Percentiles rank a stretch among this genome's conserved stretches.
phyloP scores from a whole-genome alignment of 345 rosid genomes.

The Ceriops tagal region DNA sequence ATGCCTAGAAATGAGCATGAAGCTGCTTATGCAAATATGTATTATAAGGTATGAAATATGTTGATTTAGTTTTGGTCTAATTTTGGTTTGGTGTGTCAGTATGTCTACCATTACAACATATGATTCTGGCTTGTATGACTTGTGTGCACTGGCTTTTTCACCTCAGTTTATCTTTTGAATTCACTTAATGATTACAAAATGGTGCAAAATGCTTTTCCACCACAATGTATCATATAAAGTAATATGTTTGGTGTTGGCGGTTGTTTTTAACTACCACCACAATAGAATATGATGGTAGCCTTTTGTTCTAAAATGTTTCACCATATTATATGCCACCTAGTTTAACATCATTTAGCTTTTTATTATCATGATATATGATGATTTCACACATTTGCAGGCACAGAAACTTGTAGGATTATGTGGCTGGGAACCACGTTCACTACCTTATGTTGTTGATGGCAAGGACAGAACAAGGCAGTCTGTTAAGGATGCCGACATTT shows the following conservation, averaged over 20 bases:
- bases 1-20: slow-evolving; percentile 37
- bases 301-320: too few relatives aligned
- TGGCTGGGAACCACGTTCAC: slow-evolving; percentile 89
- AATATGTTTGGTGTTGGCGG: too few relatives aligned
- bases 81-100: too few relatives aligned
- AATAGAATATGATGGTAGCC: too few relatives aligned
- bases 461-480: slow-evolving; percentile 38
- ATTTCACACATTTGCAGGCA: slow-evolving; percentile 53
- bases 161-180: background rate
- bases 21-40: slow-evolving; percentile 41
- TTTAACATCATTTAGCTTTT: too few relatives aligned
- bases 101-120: background rate
- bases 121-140: background rate
- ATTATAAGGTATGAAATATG: slow-evolving; percentile 58
- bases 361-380: slow-evolving; percentile 3
- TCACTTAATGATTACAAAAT: background rate
- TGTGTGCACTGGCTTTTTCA: background rate
- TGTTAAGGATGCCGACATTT: slow-evolving; percentile 28
- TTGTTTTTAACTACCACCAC: too few relatives aligned
- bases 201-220: background rate
- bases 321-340: too few relatives aligned
- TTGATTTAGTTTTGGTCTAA: background rate
- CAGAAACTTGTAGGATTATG: slow-evolving; percentile 68
- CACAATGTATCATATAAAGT: background rate
- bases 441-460: slow-evolving; percentile 77